Percentiles rank a stretch among this genome's conserved stretches.
These are phyloP conservation scores for Tausonia pullulans DNA, from an alignment of 1,284 basidiomycete genomes.

Conservation along the genomic window DNA sequence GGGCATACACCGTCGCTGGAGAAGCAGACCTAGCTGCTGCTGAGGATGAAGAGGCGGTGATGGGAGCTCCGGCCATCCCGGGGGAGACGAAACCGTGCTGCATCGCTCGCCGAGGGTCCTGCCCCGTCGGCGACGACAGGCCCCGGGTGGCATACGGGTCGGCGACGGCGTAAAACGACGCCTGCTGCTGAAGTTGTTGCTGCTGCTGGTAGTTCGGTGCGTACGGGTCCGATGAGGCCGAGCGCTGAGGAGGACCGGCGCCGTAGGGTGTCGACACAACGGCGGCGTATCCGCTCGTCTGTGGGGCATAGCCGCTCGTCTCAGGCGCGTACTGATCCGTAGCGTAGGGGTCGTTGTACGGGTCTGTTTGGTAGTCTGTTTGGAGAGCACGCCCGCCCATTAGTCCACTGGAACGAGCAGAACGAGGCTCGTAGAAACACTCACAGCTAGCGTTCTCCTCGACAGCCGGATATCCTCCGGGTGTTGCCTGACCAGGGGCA, in stretches of 20 bases:
- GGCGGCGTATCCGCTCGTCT: not conserved
- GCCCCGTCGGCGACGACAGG: not conserved
- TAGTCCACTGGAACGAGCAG: not conserved
- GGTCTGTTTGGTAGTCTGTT: constrained; percentile 5
- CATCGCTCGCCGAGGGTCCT: constrained; percentile 7
- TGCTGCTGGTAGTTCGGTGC: not conserved
- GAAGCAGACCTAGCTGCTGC: not conserved
- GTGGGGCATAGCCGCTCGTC: not conserved
- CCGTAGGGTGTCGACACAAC: not conserved
- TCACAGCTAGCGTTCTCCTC: constrained; percentile 1
- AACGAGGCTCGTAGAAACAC: not conserved
- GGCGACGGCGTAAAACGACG: not conserved
- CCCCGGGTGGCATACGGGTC: not conserved
- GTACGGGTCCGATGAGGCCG: not conserved
- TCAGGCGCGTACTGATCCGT: not conserved
- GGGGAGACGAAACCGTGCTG: constrained; percentile 9
- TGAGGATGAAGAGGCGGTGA: not conserved
- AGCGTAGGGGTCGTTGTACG: constrained; percentile 7
- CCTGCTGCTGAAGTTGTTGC: not conserved
- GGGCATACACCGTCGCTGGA: not conserved
- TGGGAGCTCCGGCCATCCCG: no score
- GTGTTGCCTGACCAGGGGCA: constrained; percentile 11
- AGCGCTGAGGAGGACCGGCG: not conserved
- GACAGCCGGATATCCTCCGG: constrained; percentile 16
- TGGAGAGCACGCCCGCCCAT: no score